phyloP scores from a whole-genome alignment of 2,329 filamentous ascomycete genomes.

The Coccinonectria pachysandricola region DNA sequence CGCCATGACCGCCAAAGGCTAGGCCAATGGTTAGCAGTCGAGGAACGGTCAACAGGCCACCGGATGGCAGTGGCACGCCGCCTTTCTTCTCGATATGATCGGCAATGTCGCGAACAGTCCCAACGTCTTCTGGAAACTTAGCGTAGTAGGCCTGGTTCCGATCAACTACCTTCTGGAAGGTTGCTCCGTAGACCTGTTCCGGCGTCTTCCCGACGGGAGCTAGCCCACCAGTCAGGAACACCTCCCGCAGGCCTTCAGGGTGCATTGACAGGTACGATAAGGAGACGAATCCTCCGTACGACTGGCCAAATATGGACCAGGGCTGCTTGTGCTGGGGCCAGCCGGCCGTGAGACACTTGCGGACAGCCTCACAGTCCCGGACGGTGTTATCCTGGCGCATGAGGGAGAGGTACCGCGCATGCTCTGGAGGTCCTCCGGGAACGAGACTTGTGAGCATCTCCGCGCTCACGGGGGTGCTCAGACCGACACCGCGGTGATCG shows the following conservation, averaged over 20 bases:
- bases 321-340: slow-evolving; percentile 60
- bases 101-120: slow-evolving; percentile 56
- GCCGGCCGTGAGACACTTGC: slow-evolving; percentile 60
- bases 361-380: slow-evolving; percentile 76
- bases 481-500: slow-evolving; percentile 84
- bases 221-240: slow-evolving; percentile 76
- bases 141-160: slow-evolving; percentile 71
- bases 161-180: slow-evolving; percentile 58
- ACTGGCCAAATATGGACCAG: slow-evolving; percentile 85
- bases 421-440: slow-evolving; percentile 52
- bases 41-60: slow-evolving; percentile 60
- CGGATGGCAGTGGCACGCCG: slow-evolving; percentile 55
- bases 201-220: slow-evolving; percentile 62
- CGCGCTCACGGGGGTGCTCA: slow-evolving; percentile 71
- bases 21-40: slow-evolving; percentile 72
- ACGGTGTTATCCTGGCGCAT: slow-evolving; percentile 91
- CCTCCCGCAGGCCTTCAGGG: slow-evolving; percentile 68
- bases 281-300: slow-evolving; percentile 81
- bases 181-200: slow-evolving; percentile 64
- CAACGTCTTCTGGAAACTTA: slow-evolving; percentile 76
- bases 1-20: slow-evolving; percentile 68
- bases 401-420: slow-evolving; percentile 70
- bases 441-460: slow-evolving; percentile 50
- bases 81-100: slow-evolving; percentile 51
- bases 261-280: slow-evolving; percentile 76